Base-by-base conservation (phyloP, 768 basidiomycete species). In the Butyriboletus loyo region DNA sequence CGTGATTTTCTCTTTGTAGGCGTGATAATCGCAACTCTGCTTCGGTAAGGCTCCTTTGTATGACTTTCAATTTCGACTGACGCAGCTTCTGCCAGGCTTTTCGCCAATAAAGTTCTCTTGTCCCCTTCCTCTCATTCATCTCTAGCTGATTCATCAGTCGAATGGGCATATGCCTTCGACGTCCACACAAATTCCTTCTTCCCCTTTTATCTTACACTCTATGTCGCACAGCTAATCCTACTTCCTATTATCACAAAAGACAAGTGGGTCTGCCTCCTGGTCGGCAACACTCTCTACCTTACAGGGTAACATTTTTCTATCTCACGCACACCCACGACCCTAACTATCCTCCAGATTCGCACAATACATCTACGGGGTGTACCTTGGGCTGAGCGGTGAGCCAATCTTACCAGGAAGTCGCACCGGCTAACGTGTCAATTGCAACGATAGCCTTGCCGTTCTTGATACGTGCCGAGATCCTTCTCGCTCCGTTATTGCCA, bases 151-250 rank as follows among this genome's bases (percentile, higher is more conserved):
- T 82, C 87, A 39, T 72, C 72, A 19, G 87, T 93, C 28, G 91
- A 93, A 76, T 94, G 87, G 90, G 89, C 87, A 5, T 98, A 97
- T 70, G 92, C 91, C 13, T 96, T 98, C 63, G 96, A 98, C 69
- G 89, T 98, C 15, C 94, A 97, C 70, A 95, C 89, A 53, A 98
- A 98, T 63, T 87, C 93, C 4, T 98, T 98, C 77, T 96, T 98
- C 72, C 94, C 94, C 19, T 75, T 94, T 53, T 96, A 90, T 72
- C 81, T 97, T 53, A 87, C 89, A 10, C 81, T 97, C 49, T 97
- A 97, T 67, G 75, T 93, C 53, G 89, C 88, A 0, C 92, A 98
- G 65, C 78, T 97, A 11, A 84, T 95, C 56, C 78, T 98, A 11
- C 80, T 91, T 2, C 88, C 92, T 2, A 78, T 98, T 42, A 77